These are phyloP conservation scores for Curvularia verruculosa DNA, from an alignment of 2,329 filamentous ascomycete genomes.

Conservation along the genomic window DNA sequence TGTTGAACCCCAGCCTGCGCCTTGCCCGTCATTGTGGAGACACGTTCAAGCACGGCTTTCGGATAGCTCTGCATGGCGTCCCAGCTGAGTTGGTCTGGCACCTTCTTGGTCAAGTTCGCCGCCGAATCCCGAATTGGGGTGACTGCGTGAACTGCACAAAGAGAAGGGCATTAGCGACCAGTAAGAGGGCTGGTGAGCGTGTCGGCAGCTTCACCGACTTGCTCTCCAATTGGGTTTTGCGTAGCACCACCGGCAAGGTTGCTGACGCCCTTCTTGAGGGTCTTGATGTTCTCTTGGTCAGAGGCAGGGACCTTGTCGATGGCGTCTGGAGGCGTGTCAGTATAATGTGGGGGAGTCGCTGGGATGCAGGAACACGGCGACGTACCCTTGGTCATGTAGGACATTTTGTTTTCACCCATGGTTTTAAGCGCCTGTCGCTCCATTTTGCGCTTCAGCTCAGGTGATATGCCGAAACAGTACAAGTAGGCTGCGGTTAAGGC, in stretches of 20 bases:
- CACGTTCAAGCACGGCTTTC: conserved; percentile 24
- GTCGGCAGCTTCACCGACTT: conserved; percentile 46
- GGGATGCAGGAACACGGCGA: not conserved
- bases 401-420: conserved; percentile 61
- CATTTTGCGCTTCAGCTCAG: conserved; percentile 54
- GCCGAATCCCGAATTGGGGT: conserved; percentile 33
- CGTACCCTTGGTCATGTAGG: conserved; percentile 49
- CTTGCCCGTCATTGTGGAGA: conserved; percentile 26
- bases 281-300: conserved; percentile 47
- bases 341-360: not conserved
- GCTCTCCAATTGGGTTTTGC: conserved; percentile 48
- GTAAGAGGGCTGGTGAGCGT: conserved; percentile 45
- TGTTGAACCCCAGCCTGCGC: conserved; percentile 16
- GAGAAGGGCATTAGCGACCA: conserved; percentile 43
- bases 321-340: conserved; percentile 40
- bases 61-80: conserved; percentile 21
- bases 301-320: conserved; percentile 49
- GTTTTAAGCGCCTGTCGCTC: conserved; percentile 56
- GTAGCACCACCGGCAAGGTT: conserved; percentile 43
- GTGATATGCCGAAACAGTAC: conserved; percentile 57
- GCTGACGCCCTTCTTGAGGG: conserved; percentile 46
- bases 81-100: conserved; percentile 18
- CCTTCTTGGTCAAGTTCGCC: conserved; percentile 25
- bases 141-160: conserved; percentile 30
- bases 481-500: conserved; percentile 48